A percentile compares a stretch with the other conserved stretches of the same genome.
These are phyloP conservation scores for Saturnispora mendoncae DNA, from an alignment of 805 yeast genomes.

Conservation along the genomic window DNA sequence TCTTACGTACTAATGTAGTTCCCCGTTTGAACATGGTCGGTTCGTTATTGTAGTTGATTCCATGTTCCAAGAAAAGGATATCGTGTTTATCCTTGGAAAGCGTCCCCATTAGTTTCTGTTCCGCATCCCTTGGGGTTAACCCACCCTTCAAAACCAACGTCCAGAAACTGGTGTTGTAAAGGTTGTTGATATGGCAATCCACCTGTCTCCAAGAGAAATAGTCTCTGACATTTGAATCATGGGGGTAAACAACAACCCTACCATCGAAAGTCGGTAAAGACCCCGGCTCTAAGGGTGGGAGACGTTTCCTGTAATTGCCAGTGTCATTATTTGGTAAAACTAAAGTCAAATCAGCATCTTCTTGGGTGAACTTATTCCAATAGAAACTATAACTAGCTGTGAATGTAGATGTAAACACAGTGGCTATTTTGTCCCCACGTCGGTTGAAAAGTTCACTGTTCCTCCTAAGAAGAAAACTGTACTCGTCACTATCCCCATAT, in stretches of 20 bases:
- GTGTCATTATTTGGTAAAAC: background rate
- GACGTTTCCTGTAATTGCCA: background rate
- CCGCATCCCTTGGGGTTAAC: conserved; percentile 72
- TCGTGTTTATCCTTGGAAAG: conserved; percentile 82
- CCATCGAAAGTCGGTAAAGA: conserved; percentile 86
- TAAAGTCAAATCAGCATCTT: conserved; percentile 24
- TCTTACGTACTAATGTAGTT: conserved; percentile 48
- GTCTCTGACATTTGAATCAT: conserved; percentile 50
- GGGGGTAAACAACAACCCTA: conserved; percentile 81
- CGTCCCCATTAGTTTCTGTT: conserved; percentile 66
- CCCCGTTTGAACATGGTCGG: conserved; percentile 87
- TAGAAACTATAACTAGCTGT: conserved; percentile 63
- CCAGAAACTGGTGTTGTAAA: conserved; percentile 94
- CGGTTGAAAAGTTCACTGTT: conserved; percentile 69
- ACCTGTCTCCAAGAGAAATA: conserved; percentile 93
- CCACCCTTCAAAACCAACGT: conserved; percentile 62
- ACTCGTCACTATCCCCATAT: conserved; percentile 95
- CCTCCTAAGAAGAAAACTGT: conserved; percentile 64
- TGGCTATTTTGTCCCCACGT: conserved; percentile 69
- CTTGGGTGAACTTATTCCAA: conserved; percentile 57
- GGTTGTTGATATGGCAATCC: conserved; percentile 90
- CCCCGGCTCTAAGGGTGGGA: conserved; percentile 23
- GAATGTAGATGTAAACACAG: conserved; percentile 75
- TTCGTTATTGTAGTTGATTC: conserved; percentile 85
- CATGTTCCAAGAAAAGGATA: conserved; percentile 65